These are phyloP conservation scores for Citrus inodora DNA, from an alignment of 345 rosid species.

Conservation along the genomic window DNA sequence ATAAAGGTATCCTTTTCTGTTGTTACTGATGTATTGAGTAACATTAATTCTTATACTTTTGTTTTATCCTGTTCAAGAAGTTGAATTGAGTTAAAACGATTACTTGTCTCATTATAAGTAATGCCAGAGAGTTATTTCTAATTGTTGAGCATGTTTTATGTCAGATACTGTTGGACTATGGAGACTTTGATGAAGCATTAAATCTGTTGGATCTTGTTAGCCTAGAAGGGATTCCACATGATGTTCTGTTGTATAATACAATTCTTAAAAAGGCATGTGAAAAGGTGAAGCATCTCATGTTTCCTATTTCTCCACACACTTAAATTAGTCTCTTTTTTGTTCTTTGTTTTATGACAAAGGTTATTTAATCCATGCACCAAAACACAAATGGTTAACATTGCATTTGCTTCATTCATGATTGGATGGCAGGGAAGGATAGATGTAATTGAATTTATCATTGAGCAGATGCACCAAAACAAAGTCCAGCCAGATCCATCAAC, in stretches of 20 bases:
- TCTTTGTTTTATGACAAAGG: background rate
- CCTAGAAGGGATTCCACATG: conserved; percentile 45
- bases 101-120: background rate
- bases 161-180: conserved; percentile 53
- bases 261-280: conserved; percentile 48
- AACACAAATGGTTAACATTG: background rate
- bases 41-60: background rate
- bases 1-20: conserved; percentile 46
- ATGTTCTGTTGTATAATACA: conserved; percentile 58
- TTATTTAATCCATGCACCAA: background rate
- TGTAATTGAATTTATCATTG: conserved; percentile 55
- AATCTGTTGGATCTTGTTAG: conserved; percentile 50
- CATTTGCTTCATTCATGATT: background rate
- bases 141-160: conserved; percentile 14
- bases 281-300: conserved; percentile 34
- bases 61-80: background rate
- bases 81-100: no score
- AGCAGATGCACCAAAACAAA: conserved; percentile 53
- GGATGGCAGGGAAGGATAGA: conserved; percentile 55
- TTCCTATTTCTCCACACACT: background rate
- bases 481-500: conserved; percentile 71
- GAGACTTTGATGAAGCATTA: conserved; percentile 49
- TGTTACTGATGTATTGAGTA: background rate
- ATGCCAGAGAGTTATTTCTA: background rate
- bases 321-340: background rate